Evolutionary conservation across 768 basidiomycete genomes (phyloP), one percentile per base, ranked within the genome.

Genomic region (Sarcomyxa edulis): DNA sequence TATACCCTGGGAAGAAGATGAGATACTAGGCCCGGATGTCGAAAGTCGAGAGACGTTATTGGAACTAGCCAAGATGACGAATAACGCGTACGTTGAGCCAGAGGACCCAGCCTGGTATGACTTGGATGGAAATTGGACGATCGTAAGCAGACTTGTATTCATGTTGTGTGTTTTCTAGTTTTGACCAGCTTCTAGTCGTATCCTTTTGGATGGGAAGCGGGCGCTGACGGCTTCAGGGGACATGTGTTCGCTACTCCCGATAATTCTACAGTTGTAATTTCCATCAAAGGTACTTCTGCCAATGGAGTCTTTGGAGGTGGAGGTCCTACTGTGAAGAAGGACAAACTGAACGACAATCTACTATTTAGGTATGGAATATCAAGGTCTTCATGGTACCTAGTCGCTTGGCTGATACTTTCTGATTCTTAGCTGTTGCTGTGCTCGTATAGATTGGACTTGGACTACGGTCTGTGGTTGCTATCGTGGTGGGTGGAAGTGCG

Each of bases 351-450:
- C 64, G 93, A 97, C 56, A 97, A 94, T 48, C 58, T 96, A 5
- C 61, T 97, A 42, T 95, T 95, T 59, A n/a, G n/a, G n/a, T n/a
- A n/a, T n/a, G n/a, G n/a, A n/a, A n/a, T n/a, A n/a, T n/a, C n/a
- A n/a, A n/a, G n/a, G n/a, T n/a, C n/a, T n/a, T n/a, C n/a, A n/a
- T n/a, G n/a, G n/a, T n/a, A n/a, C n/a, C n/a, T n/a, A n/a, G n/a
- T n/a, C n/a, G n/a, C n/a, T n/a, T n/a, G n/a, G n/a, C n/a, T n/a
- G n/a, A n/a, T n/a, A n/a, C n/a, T n/a, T n/a, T n/a, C n/a, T n/a
- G n/a, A n/a, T n/a, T n/a, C n/a, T n/a, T n/a, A 85, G 82, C 45
- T 98, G 95, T 55, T 98, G 95, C 60, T 98, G 95, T 58, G 95
- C 95, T 0, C 66, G 78, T 12, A 74, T 96, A 20, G 90, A 89